phyloP scores from a whole-genome alignment of 164 flowering plant species.

The Aristolochia contorta region DNA sequence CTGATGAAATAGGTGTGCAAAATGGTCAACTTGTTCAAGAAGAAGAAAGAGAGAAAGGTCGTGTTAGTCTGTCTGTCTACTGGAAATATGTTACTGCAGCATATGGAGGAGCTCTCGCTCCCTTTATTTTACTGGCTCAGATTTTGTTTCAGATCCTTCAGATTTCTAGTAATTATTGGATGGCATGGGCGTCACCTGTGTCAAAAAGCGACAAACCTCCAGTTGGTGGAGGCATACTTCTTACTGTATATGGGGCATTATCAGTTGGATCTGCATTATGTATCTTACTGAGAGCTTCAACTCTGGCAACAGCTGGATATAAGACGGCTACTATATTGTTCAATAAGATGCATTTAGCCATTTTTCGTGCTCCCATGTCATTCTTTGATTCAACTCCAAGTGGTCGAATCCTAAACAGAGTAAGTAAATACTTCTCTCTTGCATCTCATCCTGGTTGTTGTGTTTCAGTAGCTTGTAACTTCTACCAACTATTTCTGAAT shows the following conservation, averaged over 20 bases:
- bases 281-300: constrained; percentile 39
- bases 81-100: constrained; percentile 71
- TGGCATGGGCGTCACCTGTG: constrained; percentile 85
- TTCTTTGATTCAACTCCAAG: constrained; percentile 96
- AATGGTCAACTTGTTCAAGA: constrained; percentile 79
- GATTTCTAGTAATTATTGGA: constrained; percentile 94
- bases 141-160: constrained; percentile 61
- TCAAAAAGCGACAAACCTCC: constrained; percentile 41
- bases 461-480: neutral
- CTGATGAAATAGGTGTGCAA: constrained; percentile 25
- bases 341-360: constrained; percentile 63
- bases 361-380: constrained; percentile 93
- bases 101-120: constrained; percentile 70
- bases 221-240: constrained; percentile 31
- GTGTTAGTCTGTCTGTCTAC: constrained; percentile 65
- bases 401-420: constrained; percentile 80
- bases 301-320: constrained; percentile 52
- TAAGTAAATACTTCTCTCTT: constrained; percentile 19
- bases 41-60: constrained; percentile 94
- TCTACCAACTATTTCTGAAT: neutral
- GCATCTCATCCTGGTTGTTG: neutral
- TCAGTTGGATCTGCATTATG: constrained; percentile 63
- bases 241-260: constrained; percentile 57
- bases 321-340: constrained; percentile 71
- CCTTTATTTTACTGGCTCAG: constrained; percentile 52